These are phyloP conservation scores for Nakaseomyces kungkrabaensis DNA, from an alignment of 1,139 yeast genomes.

Conservation along the genomic window DNA sequence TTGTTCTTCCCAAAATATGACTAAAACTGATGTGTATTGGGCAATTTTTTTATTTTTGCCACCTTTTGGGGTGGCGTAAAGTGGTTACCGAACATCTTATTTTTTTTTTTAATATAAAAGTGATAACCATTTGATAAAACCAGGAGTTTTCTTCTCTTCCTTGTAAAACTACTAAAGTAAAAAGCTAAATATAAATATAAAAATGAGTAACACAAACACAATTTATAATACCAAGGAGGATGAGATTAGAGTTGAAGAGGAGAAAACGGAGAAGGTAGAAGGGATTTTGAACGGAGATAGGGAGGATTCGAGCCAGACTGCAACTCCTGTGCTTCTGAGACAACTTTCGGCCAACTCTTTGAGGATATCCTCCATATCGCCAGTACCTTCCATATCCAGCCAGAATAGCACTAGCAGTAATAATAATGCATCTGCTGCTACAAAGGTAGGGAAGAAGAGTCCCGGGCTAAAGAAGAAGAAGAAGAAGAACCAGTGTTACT, in stretches of 20 bases:
- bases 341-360: not conserved
- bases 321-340: not conserved
- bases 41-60: not conserved
- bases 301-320: not conserved
- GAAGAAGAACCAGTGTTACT: slow-evolving; percentile 55
- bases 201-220: not conserved
- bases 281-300: slow-evolving; percentile 1
- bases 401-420: not conserved
- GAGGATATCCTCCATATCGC: not conserved
- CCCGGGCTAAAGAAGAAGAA: slow-evolving; percentile 28
- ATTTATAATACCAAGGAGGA: not conserved
- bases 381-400: not conserved
- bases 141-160: not conserved
- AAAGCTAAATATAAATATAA: not conserved
- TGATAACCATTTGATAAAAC: not conserved
- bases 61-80: not conserved
- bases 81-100: too few species aligned
- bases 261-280: slow-evolving; percentile 1
- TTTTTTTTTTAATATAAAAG: not conserved
- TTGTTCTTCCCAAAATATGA: too few species aligned
- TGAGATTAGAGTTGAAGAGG: not conserved
- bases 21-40: too few species aligned
- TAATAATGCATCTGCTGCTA: not conserved
- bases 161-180: not conserved
- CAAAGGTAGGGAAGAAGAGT: slow-evolving; percentile 1